Evolutionary conservation across 2,329 filamentous ascomycete genomes (phyloP), one percentile per base, ranked within the genome.

Genomic region (Dendryphion nanum): DNA sequence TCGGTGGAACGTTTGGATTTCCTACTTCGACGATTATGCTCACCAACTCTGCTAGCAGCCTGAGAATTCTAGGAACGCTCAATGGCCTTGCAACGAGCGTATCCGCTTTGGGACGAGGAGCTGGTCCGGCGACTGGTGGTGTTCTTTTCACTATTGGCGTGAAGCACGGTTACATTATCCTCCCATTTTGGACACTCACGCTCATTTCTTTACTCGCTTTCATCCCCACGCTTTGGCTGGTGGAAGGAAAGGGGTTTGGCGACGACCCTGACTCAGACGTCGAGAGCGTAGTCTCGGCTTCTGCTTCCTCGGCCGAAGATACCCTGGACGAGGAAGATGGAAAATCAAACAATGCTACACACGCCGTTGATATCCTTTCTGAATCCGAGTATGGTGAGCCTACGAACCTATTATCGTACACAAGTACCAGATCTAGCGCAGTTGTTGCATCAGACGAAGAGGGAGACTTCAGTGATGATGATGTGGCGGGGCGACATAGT

Each of bases 1-100:
- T 86, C 38, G 79, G 78, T 26, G 81, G 83, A 42, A 93, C 94
- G 47, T 84, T 96, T 55, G 85, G 85, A 1, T 96, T 96, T 61
- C 91, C 93, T 0, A 93, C 87, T 55, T 84, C 79, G 18, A 95
- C 88, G 5, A 96, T 97, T 51, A 74, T 97, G 33, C 77, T 97
- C 24, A 96, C 90, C 18, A 96, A 96, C 67, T 88, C 84, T 7
- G 89, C 89, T 4, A 68, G 75, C 1, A 89, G 84, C 38, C 70
- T 95, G 13, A 73, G 77, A 30, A 79, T 95, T 7, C 76, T 97
- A 4, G 90, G 89, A 1, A 96, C 90, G 0, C 70, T 97, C 38
- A 97, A 97, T 57, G 93, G 91, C 3, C 82, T 95, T 44, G 90
- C 89, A 0, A 95, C 90, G 0, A 86, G 84, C 39, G 81, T 90